Evolutionary conservation across 2,329 filamentous ascomycete genomes (phyloP).

Genomic region (Lachnellula occidentalis): DNA sequence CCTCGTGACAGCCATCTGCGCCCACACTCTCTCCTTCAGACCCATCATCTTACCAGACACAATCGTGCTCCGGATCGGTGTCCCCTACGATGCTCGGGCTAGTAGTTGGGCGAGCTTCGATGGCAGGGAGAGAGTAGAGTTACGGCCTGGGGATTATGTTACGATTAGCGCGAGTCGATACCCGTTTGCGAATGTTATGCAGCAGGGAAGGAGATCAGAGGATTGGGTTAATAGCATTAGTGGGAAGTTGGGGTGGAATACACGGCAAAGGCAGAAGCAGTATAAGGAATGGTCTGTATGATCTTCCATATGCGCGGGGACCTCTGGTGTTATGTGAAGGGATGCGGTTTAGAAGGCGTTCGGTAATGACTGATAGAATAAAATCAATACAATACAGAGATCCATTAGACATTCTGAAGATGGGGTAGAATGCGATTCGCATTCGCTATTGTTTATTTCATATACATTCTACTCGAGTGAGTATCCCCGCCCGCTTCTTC

Average conservation of each 20-base stretch:
- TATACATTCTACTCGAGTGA: too few relatives aligned
- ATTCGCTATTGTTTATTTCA: too few relatives aligned
- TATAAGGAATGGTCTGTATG: slow-evolving; percentile 37
- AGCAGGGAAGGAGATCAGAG: slow-evolving; percentile 62
- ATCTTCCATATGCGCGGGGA: background rate
- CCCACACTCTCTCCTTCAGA: slow-evolving; percentile 89
- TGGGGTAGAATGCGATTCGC: background rate
- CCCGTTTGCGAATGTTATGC: slow-evolving; percentile 73
- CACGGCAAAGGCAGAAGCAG: slow-evolving; percentile 68
- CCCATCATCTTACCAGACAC: slow-evolving; percentile 97
- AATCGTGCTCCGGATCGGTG: slow-evolving; percentile 84
- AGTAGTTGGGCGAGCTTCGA: slow-evolving; percentile 98
- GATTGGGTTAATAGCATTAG: slow-evolving; percentile 81
- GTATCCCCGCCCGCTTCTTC: too few relatives aligned
- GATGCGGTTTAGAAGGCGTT: too few relatives aligned
- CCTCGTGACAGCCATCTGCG: slow-evolving; percentile 87
- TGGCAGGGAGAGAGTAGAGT: slow-evolving; percentile 79
- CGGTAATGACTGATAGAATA: too few relatives aligned
- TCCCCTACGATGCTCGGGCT: slow-evolving; percentile 88
- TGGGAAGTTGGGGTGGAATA: slow-evolving; percentile 76
- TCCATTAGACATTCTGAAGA: background rate
- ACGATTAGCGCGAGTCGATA: slow-evolving; percentile 77
- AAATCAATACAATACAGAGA: background rate
- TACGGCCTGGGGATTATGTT: slow-evolving; percentile 74
- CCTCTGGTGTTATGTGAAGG: too few relatives aligned